phyloP scores from a whole-genome alignment of 139 green algal species.

The Coccomyxa sp. region DNA sequence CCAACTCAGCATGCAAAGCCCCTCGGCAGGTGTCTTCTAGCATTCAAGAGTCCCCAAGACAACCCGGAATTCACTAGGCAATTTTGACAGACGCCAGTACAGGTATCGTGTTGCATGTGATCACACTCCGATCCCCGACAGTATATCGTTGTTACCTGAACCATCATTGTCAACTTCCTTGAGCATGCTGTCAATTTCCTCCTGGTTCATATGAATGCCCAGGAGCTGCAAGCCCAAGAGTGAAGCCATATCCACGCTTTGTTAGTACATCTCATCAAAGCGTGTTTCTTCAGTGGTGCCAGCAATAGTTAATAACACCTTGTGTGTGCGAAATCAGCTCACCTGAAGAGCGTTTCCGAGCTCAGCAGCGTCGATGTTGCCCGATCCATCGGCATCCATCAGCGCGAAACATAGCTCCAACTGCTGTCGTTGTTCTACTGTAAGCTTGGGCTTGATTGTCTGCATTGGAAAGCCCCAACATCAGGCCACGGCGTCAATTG shows the following conservation, averaged over 20 bases:
- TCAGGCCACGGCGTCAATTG: no score
- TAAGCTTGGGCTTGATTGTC: constrained; percentile 1
- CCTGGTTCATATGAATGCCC: constrained; percentile 17
- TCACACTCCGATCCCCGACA: no score
- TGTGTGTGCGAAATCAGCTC: neutral
- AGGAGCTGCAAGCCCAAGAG: constrained; percentile 15
- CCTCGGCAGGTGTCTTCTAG: no score
- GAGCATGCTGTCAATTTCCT: constrained; percentile 47
- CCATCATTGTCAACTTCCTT: constrained; percentile 61
- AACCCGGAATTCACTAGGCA: no score
- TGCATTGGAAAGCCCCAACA: neutral
- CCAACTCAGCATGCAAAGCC: no score
- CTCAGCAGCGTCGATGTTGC: constrained; percentile 61
- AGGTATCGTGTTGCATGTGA: no score
- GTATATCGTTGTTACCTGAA: constrained; percentile 16
- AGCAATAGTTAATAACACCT: no score
- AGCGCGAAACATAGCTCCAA: constrained; percentile 67
- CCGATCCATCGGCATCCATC: constrained; percentile 73
- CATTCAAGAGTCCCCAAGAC: no score
- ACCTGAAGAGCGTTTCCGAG: neutral
- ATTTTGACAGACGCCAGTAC: no score
- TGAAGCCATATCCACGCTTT: no score
- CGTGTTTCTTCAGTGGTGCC: no score
- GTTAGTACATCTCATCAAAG: no score
- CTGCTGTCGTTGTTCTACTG: neutral